Evolutionary conservation across 805 yeast species (phyloP), one percentile per base, ranked within the genome.

Genomic region (Metschnikowia henanensis): DNA sequence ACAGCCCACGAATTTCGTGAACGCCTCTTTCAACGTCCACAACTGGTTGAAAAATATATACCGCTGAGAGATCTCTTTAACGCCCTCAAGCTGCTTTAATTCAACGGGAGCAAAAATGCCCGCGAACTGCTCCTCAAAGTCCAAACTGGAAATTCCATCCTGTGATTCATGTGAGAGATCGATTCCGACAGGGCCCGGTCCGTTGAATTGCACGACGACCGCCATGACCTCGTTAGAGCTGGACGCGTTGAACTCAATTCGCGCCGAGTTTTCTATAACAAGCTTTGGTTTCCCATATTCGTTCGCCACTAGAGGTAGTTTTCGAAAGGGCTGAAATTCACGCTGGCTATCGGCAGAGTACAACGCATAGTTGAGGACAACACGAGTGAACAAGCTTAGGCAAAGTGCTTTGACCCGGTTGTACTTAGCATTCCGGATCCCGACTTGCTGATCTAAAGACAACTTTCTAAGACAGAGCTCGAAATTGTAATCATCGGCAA

Each of bases 1-100:
- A 15, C 72, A 62, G 0, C 95, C 95, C 2, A 75, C 53, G 30
- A 73, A 76, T 55, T 87, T 87, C 6, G 87, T 75, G 55, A 79
- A 84, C 17, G 88, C 80, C 58, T 87, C 96, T 57, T 87, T 87
- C 41, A 87, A 60, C 0, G 95, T 85, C 96, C 96, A 87, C 29
- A 75, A 70, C 30, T 79, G 79, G 16, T 84, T 76, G 52, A 84
- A 76, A 2, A 66, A 50, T 6, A 56, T 49, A 37, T 64, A 62
- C 40, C 65, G 56, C 5, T 46, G 19, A 0, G 43, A 41, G 2
- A 37, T 17, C n/a, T 55, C 49, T 1, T 55, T 42, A 2, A 51
- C 37, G 0, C 21, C n/a, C 6, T 47, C 43, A 7, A 82, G 49
- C 21, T 61, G 54, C 10, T 15, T 20, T 34, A 47, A 36, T 50